phyloP scores from a whole-genome alignment of 345 rosid species.

The Citrus glauca region DNA sequence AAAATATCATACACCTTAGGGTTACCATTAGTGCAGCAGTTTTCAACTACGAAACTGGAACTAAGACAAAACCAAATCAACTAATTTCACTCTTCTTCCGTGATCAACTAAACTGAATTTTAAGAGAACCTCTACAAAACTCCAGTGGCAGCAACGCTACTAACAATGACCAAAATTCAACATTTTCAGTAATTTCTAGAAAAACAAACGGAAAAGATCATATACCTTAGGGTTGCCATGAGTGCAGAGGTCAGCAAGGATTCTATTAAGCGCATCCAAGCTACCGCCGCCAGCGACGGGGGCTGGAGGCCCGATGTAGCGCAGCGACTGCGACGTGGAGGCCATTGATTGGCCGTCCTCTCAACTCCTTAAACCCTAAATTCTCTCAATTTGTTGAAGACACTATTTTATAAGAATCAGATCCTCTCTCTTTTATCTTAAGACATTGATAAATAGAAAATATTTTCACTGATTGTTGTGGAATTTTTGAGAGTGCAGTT shows the following conservation, averaged over 20 bases:
- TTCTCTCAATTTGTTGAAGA: background rate
- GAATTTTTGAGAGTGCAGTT: background rate
- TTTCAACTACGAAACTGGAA: background rate
- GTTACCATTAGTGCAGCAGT: background rate
- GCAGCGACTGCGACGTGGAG: slow-evolving; percentile 57
- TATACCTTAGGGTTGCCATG: slow-evolving; percentile 73
- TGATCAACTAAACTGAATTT: background rate
- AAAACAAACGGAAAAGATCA: slow-evolving; percentile 10
- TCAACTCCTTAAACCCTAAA: slow-evolving; percentile 42
- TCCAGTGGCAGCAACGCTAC: background rate
- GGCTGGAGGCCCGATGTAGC: slow-evolving; percentile 46
- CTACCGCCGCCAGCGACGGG: slow-evolving; percentile 54
- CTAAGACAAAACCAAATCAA: background rate
- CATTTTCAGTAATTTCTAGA: background rate
- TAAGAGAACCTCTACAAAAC: background rate
- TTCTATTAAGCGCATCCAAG: slow-evolving; percentile 75
- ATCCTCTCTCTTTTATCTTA: background rate
- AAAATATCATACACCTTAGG: background rate
- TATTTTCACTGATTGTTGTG: background rate
- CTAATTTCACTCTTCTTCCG: background rate
- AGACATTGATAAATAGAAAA: background rate
- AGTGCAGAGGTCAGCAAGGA: slow-evolving; percentile 78
- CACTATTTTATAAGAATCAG: background rate
- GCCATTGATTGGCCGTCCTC: slow-evolving; percentile 33
- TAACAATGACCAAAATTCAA: background rate